Base-by-base conservation (phyloP, 257 asterid species). In the Euphrasia confusa region DNA sequence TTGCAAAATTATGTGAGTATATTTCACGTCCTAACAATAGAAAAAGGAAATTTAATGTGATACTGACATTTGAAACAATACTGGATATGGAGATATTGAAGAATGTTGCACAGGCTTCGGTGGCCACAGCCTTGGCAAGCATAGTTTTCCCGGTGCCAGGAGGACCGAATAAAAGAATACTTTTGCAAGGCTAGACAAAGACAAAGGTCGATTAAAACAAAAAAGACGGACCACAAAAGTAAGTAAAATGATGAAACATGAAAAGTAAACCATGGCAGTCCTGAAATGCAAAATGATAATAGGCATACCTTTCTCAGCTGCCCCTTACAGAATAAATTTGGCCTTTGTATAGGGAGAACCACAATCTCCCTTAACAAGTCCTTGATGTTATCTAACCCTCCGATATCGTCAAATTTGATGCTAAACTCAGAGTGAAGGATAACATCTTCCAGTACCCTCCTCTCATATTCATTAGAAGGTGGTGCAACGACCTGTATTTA, bases 81-180 rank as follows among this genome's bases (percentile, higher is more conserved):
- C 70, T 63, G 50, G 77, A 70, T 73, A 49, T 60, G 37, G 83
- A 75, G 17, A 75, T 67, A 54, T 77, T 77, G 28, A 71, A 58
- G 56, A 75, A 71, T 17, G 71, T 75, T 17, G 80, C 75, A 45
- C 78, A 78, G 49, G 83, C 75, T 55, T 78, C 83, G 4, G 77
- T 68, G 11, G 83, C 80, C 8, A 78, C 72, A 33, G 83, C 83
- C 65, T 78, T 75, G 8, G 81, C 81, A 39, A 75, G 77, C 77
- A 79, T 75, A 15, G 81, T 79, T 47, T 75, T 79, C 15, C 84
- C 81, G 0, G 77, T 79, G 28, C 79, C 81, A 15, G 84, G 81
- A 14, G 84, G 84, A 37, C 84, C 81, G 64, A 79, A 75, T 35
- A 79, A 50, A 63, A 79, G 72, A 44, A 79, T 75, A 40, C 81